Evolutionary conservation across 2,329 filamentous ascomycete genomes (phyloP), one percentile per base, ranked within the genome.

Genomic region (Calonectria pauciramosa): DNA sequence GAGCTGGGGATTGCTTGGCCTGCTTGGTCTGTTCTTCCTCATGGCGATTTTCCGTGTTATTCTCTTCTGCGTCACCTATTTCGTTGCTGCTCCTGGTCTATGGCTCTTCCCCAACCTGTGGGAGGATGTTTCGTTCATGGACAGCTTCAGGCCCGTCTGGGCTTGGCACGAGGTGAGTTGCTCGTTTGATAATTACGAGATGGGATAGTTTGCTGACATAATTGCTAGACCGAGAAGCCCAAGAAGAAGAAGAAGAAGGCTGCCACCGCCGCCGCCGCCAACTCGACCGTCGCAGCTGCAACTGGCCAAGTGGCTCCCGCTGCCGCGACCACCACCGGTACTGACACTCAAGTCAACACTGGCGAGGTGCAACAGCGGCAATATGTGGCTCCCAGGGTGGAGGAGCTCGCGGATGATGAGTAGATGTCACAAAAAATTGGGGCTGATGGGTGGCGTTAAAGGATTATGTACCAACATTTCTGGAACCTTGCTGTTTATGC

Each of bases 91-190:
- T 4, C 97, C 97, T 3, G 97, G 97, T 81, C 89, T 99, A n/a
- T 99, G 97, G 97, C 90, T 99, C 56, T 99, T 96, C 87, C 97
- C 97, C 64, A 99, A 99, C 83, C 88, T 99, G 26, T 99, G 98
- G 88, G 97, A 99, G 85, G 97, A 99, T 83, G 97, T 99, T 34
- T 98, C 96, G 10, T 99, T 99, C 87, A 94, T 99, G 86, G 97
- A 99, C 84, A 97, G 95, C 82, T 99, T 99, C 90, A 94, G 94
- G 83, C 97, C 97, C 26, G 87, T 98, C 8, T 99, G 97, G 96
- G 97, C 95, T 74, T 99, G 97, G 97, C 97, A 99, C 85, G 96
- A 98, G 91, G 95, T 97, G 83, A 85, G 91, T 86, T 38, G 23
- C 18, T 28, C 64, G 6, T 68, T 6, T 30, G 18, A 59, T 13